Evolutionary conservation across 805 yeast species (phyloP).

Genomic region (Suhomyces vadensis): DNA sequence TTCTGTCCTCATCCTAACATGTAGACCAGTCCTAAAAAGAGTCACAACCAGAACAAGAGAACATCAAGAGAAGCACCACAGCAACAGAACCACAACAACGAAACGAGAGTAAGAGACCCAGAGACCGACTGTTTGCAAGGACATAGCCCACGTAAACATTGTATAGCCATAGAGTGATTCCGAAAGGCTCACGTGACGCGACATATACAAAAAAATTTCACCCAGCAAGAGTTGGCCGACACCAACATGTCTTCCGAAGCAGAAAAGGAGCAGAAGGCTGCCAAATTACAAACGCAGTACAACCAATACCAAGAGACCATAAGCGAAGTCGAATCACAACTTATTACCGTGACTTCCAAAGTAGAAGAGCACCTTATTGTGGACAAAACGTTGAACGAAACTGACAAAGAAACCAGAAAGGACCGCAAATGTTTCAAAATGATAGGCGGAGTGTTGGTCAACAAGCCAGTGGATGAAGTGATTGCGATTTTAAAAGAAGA

Average conservation of each 20-base stretch:
- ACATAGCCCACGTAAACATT: no score
- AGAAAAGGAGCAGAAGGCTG: slow-evolving; percentile 34
- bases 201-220: neutral
- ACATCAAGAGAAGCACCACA: no score
- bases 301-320: slow-evolving; percentile 41
- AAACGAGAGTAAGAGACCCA: no score
- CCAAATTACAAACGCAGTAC: slow-evolving; percentile 42
- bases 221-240: neutral
- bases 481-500: slow-evolving; percentile 61
- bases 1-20: no score
- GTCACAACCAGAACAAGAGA: no score
- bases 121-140: no score
- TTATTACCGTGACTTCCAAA: slow-evolving; percentile 36
- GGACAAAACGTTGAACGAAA: slow-evolving; percentile 39
- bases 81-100: no score
- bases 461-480: slow-evolving; percentile 78
- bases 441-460: slow-evolving; percentile 91
- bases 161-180: no score
- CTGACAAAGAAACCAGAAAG: slow-evolving; percentile 33
- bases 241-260: slow-evolving; percentile 10
- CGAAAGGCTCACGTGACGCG: neutral
- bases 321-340: slow-evolving; percentile 39
- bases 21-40: no score
- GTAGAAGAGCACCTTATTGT: slow-evolving; percentile 43
- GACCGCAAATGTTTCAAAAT: slow-evolving; percentile 84